Evolutionary conservation across 108 stramenopile genomes (phyloP).

Genomic region (Stephanodiscus minutulus): DNA sequence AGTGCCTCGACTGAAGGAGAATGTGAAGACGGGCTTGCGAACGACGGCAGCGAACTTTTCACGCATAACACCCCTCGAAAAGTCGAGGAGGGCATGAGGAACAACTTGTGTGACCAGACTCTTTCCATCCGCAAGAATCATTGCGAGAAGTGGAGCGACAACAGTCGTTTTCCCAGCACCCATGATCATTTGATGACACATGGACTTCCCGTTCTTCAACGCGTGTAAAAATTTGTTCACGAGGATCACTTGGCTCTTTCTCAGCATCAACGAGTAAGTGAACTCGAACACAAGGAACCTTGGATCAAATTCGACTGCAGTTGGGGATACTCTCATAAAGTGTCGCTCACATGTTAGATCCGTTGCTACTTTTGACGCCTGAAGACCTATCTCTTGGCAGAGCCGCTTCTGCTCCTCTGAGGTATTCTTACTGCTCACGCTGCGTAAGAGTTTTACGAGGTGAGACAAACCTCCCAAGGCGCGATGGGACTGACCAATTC

Average conservation of each 20-base stretch:
- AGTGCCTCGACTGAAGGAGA: constrained; percentile 92
- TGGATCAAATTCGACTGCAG: constrained; percentile 90
- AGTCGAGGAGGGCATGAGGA: constrained; percentile 97
- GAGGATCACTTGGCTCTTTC: constrained; percentile 95
- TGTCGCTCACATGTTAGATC: constrained; percentile 87
- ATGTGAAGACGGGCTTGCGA: constrained; percentile 97
- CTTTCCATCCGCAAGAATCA: constrained; percentile 95
- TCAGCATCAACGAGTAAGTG: constrained; percentile 92
- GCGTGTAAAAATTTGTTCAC: constrained; percentile 92
- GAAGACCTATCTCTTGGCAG: constrained; percentile 82
- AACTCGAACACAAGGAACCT: constrained; percentile 98
- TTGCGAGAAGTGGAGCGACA: constrained; percentile 94
- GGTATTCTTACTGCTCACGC: constrained; percentile 63
- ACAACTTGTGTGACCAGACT: constrained; percentile 97
- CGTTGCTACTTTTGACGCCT: constrained; percentile 77
- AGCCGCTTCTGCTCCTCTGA: constrained; percentile 54
- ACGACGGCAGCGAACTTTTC: constrained; percentile 97
- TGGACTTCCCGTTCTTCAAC: constrained; percentile 72
- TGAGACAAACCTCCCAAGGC: constrained; percentile 69
- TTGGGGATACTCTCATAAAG: constrained; percentile 80
- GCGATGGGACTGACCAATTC: constrained; percentile 87
- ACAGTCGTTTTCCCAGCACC: constrained; percentile 99
- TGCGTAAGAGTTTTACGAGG: constrained; percentile 68
- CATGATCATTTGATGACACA: constrained; percentile 99
- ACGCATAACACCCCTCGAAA: constrained; percentile 95